Evolutionary conservation across 768 basidiomycete genomes (phyloP).

Genomic region (Tylopilus vinaceipallidus): DNA sequence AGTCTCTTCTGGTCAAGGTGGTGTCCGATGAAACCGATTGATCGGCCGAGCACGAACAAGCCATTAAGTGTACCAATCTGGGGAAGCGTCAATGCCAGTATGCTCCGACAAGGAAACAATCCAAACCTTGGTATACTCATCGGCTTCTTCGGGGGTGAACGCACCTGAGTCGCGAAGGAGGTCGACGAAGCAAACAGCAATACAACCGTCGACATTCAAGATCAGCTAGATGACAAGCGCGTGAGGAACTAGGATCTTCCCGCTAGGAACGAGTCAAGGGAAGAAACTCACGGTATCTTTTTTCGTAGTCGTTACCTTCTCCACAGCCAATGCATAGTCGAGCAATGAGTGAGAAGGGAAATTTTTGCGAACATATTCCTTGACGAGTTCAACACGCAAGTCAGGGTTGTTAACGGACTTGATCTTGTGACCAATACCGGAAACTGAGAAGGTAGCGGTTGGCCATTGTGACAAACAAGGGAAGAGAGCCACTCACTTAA

Average conservation of each 20-base stretch:
- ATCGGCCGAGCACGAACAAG: conserved; percentile 94
- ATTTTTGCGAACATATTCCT: conserved; percentile 92
- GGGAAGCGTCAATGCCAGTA: not conserved
- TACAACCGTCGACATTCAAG: conserved; percentile 95
- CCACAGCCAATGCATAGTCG: conserved; percentile 94
- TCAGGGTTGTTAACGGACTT: conserved; percentile 98
- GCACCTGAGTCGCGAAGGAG: conserved; percentile 89
- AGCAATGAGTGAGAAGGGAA: conserved; percentile 94
- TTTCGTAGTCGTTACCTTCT: conserved; percentile 97
- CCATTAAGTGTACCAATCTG: conserved; percentile 92
- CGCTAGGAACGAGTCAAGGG: not conserved
- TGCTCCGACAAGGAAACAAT: not conserved
- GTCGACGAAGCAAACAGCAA: conserved; percentile 96
- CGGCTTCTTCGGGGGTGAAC: conserved; percentile 93
- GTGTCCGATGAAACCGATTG: conserved; percentile 97
- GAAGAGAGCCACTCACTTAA: conserved; percentile 58
- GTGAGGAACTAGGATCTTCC: conserved; percentile 3
- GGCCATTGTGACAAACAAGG: conserved; percentile 3
- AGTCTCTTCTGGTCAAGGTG: conserved; percentile 96
- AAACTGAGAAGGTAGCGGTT: conserved; percentile 48
- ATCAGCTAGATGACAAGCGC: conserved; percentile 56
- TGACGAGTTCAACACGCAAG: conserved; percentile 88
- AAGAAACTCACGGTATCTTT: conserved; percentile 73
- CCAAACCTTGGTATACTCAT: conserved; percentile 87
- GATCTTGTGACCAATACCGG: conserved; percentile 99